Evolutionary conservation across 75 land plant genomes (phyloP).

Genomic region (Adiantum capillusveneris): DNA sequence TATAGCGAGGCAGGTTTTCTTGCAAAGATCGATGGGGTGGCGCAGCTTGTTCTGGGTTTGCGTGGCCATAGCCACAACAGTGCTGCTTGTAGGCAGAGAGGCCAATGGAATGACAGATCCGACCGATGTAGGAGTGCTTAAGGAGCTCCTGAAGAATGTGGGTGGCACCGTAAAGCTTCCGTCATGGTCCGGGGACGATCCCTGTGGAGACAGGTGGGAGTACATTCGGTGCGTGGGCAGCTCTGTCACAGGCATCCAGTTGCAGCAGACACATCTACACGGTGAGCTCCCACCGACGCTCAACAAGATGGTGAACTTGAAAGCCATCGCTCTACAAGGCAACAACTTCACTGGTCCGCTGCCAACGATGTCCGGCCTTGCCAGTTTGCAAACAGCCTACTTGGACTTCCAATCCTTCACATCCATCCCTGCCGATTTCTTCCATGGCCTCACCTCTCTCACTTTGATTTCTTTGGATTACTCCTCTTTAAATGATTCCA

Average conservation of each 20-base stretch:
- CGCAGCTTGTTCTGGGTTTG: no score
- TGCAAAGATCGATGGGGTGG: no score
- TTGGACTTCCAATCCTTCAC: conserved; percentile 41
- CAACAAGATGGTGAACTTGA: conserved; percentile 34
- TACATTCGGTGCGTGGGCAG: conserved; percentile 7
- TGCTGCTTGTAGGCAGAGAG: no score
- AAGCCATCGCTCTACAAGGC: conserved; percentile 34
- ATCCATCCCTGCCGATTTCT: conserved; percentile 50
- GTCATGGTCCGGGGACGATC: conserved; percentile 6
- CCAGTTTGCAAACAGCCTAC: conserved; percentile 24
- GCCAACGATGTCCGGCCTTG: conserved; percentile 46
- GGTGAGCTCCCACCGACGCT: conserved; percentile 46
- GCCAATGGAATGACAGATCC: conserved; percentile 5
- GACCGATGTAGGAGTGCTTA: conserved; percentile 3
- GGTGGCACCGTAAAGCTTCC: background rate
- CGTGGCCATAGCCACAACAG: no score
- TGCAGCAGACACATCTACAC: conserved; percentile 22
- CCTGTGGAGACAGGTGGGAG: conserved; percentile 30
- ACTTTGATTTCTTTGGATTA: conserved; percentile 30
- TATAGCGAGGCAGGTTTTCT: no score
- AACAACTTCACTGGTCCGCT: conserved; percentile 56
- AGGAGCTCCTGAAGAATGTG: conserved; percentile 3
- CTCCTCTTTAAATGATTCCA: conserved; percentile 40
- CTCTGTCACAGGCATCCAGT: conserved; percentile 47
- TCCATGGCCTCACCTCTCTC: conserved; percentile 39